Evolutionary conservation across 768 basidiomycete species (phyloP), one percentile per base, ranked within the genome.

Genomic region (Kockovaella imperatae): DNA sequence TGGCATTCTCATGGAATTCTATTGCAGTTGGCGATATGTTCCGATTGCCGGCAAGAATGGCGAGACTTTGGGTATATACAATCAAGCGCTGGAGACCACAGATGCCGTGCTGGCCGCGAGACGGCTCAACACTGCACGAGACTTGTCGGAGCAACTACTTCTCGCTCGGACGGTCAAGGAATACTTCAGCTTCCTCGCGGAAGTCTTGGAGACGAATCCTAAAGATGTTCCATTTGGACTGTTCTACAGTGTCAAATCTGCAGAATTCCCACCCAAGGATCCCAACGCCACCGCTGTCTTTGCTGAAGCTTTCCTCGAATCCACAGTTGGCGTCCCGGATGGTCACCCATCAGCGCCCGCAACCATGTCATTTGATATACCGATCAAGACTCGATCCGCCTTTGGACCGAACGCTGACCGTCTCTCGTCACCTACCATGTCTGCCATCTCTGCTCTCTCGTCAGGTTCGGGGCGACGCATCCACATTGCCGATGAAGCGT

Each of bases 201-300:
- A 59, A 5, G 62, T 56, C 1, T 41, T 69, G 20, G 54, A 57
- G 36, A 42, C 57, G 39, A 59, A 60, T 35, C 49, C 56, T 1
- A 51, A 48, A 38, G 67, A 69, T 18, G 57, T 54, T 6, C 67
- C 67, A 2, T 69, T 66, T 42, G 46, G 52, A 25, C 28, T 66
- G 45, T 44, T 34, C 18, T 68, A 63, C 39, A 58, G 56, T 18
- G 59, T 63, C 8, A 36, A 54, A 14, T 35, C 39, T n/a, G n/a
- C n/a, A n/a, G n/a, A n/a, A n/a, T n/a, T n/a, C n/a, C n/a, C n/a
- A 24, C 49, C 40, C 17, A 32, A 21, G n/a, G 42, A 44, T n/a
- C n/a, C 21, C 14, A 39, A 44, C 6, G 41, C 31, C 1, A 3
- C 48, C 11, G 17, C 23, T 25, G 28, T 45, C 1, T 15, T 43